These are phyloP conservation scores for Coprinopsis sp. DNA, from an alignment of 768 basidiomycete species.

Conservation along the genomic window DNA sequence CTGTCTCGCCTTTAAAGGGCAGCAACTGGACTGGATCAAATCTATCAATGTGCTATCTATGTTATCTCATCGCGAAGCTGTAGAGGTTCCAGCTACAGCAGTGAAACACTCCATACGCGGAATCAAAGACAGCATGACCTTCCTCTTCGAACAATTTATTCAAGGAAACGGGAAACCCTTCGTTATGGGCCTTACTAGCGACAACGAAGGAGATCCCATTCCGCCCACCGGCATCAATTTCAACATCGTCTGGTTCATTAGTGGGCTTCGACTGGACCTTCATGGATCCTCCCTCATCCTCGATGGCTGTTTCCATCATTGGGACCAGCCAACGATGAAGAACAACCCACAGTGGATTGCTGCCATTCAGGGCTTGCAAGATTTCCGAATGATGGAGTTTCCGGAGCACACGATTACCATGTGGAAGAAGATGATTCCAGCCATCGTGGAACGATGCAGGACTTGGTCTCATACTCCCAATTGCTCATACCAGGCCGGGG, in stretches of 20 bases:
- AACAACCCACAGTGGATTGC: not conserved
- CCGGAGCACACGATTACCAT: conserved; percentile 30
- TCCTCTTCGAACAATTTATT: not conserved
- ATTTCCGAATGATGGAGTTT: conserved; percentile 10
- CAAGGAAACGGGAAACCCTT: not conserved
- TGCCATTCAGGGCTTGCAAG: not conserved
- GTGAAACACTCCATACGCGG: not conserved
- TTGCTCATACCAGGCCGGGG: conserved; percentile 39
- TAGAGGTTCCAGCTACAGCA: not conserved
- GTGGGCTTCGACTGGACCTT: not conserved
- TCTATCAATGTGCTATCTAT: not conserved
- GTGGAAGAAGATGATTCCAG: conserved; percentile 50
- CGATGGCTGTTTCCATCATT: not conserved
- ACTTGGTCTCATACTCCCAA: conserved; percentile 41
- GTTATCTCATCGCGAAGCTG: not conserved
- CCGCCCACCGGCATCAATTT: not conserved
- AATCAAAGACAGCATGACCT: not conserved
- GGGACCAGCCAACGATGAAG: not conserved
- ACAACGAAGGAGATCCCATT: no score
- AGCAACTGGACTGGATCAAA: not conserved
- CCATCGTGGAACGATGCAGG: conserved; percentile 47
- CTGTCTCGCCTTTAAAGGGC: not conserved
- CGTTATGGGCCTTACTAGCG: not conserved
- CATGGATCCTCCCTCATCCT: not conserved
- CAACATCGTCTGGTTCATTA: not conserved